Evolutionary conservation across 1,284 basidiomycete genomes (phyloP).

Genomic region (Cutaneotrichosporon dermatis): DNA sequence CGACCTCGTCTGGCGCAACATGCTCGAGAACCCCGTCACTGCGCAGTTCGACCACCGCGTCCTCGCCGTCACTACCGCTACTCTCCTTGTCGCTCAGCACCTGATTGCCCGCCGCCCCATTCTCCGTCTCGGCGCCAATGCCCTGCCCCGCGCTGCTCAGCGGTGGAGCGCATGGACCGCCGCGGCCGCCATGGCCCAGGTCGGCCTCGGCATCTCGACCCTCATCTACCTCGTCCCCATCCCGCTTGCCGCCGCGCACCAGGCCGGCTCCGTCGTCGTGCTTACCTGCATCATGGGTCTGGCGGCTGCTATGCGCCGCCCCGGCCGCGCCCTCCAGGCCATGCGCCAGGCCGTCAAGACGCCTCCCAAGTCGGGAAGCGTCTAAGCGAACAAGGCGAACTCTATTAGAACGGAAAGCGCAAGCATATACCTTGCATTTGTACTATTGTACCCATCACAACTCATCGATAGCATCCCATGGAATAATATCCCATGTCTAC

Average conservation of each 20-base stretch:
- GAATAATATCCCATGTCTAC: neutral
- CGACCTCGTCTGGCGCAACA: slow-evolving; percentile 84
- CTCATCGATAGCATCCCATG: slow-evolving; percentile 5
- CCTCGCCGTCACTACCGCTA: slow-evolving; percentile 77
- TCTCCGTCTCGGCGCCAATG: slow-evolving; percentile 51
- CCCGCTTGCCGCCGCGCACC: slow-evolving; percentile 86
- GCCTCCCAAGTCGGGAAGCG: neutral
- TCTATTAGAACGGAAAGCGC: too few relatives aligned
- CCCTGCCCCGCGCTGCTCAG: slow-evolving; percentile 65
- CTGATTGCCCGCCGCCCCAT: slow-evolving; percentile 56
- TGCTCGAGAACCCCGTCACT: slow-evolving; percentile 95
- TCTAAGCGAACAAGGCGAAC: too few relatives aligned
- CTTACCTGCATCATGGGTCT: slow-evolving; percentile 80
- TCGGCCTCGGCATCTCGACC: slow-evolving; percentile 83
- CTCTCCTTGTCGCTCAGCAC: slow-evolving; percentile 64
- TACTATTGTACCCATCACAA: neutral
- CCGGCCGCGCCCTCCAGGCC: slow-evolving; percentile 59
- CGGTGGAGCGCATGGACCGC: slow-evolving; percentile 65
- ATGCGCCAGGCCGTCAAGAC: slow-evolving; percentile 15
- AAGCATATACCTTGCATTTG: slow-evolving; percentile 1
- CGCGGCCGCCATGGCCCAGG: slow-evolving; percentile 79
- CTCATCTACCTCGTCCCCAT: slow-evolving; percentile 91
- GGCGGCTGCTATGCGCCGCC: slow-evolving; percentile 66
- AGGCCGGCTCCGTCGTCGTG: slow-evolving; percentile 86
- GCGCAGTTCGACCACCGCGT: slow-evolving; percentile 96